Evolutionary conservation across 495 filamentous ascomycete species (phyloP).

Genomic region (Evansstolkia leycettana): DNA sequence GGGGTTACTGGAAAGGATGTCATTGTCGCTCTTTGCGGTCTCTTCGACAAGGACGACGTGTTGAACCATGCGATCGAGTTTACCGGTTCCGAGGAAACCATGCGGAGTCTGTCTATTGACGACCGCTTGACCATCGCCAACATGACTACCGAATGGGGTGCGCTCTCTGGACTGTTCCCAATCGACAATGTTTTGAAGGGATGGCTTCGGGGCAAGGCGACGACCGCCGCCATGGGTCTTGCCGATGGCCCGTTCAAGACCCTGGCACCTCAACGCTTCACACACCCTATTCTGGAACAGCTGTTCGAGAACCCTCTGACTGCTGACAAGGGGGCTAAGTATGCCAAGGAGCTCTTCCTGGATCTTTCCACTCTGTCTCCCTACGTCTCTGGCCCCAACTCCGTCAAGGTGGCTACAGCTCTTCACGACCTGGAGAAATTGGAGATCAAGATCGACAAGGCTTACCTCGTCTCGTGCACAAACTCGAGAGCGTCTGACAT

Average conservation of each 20-base stretch:
- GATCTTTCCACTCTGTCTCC: constrained; percentile 77
- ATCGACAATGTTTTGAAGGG: constrained; percentile 58
- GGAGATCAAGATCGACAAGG: constrained; percentile 68
- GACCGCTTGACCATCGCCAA: constrained; percentile 77
- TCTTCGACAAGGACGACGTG: constrained; percentile 84
- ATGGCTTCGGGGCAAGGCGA: constrained; percentile 76
- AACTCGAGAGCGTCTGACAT: constrained; percentile 79
- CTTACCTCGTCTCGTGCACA: constrained; percentile 86
- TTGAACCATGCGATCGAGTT: constrained; percentile 93
- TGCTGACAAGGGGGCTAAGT: constrained; percentile 68
- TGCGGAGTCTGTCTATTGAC: constrained; percentile 63
- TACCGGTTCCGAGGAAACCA: constrained; percentile 63
- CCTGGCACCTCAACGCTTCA: constrained; percentile 40
- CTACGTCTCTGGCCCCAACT: constrained; percentile 83
- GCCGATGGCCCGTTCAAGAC: constrained; percentile 27
- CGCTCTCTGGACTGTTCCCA: constrained; percentile 70
- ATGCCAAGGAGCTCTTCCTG: constrained; percentile 68
- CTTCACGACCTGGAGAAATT: constrained; percentile 58
- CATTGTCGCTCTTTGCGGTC: constrained; percentile 76
- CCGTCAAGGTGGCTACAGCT: constrained; percentile 73
- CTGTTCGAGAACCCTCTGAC: constrained; percentile 51
- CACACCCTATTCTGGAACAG: constrained; percentile 56
- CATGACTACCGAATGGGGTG: constrained; percentile 96
- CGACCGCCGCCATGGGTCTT: constrained; percentile 45
- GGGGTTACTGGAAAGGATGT: constrained; percentile 95